Percentiles rank a stretch among this genome's conserved stretches.
Evolutionary conservation across 192 early-diverging fungal genomes (phyloP).

Genomic region (Geranomyces michiganensis): DNA sequence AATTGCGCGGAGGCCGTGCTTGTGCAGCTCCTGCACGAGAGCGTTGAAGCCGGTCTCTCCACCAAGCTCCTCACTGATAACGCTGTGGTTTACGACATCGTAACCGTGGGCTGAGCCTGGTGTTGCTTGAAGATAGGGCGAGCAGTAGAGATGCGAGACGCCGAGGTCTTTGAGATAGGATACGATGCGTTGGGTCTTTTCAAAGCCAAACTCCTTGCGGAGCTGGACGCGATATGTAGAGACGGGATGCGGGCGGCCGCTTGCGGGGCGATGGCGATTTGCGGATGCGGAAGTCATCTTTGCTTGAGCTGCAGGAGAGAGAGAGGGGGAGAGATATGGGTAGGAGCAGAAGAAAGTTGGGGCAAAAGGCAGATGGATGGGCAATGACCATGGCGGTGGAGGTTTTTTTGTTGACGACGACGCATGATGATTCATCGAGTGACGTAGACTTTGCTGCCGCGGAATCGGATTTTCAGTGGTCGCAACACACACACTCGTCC

Average conservation of each 20-base stretch:
- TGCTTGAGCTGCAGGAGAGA: too few relatives aligned
- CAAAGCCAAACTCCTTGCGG: constrained; percentile 34
- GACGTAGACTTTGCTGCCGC: too few relatives aligned
- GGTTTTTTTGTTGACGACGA: too few relatives aligned
- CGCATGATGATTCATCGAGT: too few relatives aligned
- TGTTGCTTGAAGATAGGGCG: constrained; percentile 29
- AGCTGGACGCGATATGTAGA: constrained; percentile 35
- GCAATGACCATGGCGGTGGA: too few relatives aligned
- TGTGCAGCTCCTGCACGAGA: constrained; percentile 10
- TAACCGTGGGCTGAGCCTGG: constrained; percentile 34
- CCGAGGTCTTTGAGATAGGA: constrained; percentile 29
- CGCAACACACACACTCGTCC: too few relatives aligned
- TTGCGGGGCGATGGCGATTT: constrained; percentile 20
- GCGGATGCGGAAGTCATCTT: neutral
- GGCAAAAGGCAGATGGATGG: too few relatives aligned
- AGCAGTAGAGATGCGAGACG: constrained; percentile 28
- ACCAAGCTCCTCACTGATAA: constrained; percentile 31
- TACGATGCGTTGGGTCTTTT: constrained; percentile 5
- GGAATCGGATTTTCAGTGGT: too few relatives aligned
- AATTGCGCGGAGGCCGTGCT: constrained; percentile 18
- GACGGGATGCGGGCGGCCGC: constrained; percentile 20
- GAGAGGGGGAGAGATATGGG: too few relatives aligned
- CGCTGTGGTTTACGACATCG: constrained; percentile 32
- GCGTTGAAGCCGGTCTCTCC: constrained; percentile 21
- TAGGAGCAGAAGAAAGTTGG: too few relatives aligned